Conservation (phyloP, 129 eudicot species). For the Escallonia rubra region DNA sequence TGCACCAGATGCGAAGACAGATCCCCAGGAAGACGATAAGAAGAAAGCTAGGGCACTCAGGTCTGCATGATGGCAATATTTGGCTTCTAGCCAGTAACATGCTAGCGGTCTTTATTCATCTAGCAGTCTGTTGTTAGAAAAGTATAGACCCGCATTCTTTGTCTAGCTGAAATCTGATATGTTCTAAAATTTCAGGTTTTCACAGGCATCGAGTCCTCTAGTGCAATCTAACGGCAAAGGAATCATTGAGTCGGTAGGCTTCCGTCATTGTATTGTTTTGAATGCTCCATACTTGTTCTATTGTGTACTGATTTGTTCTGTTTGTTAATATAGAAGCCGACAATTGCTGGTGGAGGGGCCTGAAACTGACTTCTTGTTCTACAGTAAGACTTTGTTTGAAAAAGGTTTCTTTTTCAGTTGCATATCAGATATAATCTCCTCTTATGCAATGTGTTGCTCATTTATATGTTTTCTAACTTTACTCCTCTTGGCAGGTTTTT, state of each 20-base stretch:
- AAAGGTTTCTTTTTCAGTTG: not conserved
- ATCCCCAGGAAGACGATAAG: conserved; percentile 75
- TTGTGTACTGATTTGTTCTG: not conserved
- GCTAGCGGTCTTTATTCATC: too few species aligned
- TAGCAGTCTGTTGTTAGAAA: not conserved
- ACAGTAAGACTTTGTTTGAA: conserved; percentile 24
- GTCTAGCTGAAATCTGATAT: conserved; percentile 1
- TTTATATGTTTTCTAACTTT: not conserved
- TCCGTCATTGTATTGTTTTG: not conserved
- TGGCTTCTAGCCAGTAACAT: not conserved
- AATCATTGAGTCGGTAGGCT: conserved; percentile 35
- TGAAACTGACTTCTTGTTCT: conserved; percentile 20
- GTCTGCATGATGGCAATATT: conserved; percentile 20
- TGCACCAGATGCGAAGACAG: conserved; percentile 41
- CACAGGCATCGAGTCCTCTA: conserved; percentile 33
- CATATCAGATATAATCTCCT: not conserved
- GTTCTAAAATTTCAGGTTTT: conserved; percentile 47
- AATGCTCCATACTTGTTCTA: not conserved
- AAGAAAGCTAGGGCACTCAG: conserved; percentile 95
- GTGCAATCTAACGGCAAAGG: conserved; percentile 34
- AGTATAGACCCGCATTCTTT: not conserved
- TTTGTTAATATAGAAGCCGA: conserved; percentile 36
- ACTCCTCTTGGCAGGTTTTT: not conserved
- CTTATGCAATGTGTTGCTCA: not conserved
- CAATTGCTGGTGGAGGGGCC: conserved; percentile 48